Evolutionary conservation across 1,139 yeast species (phyloP), one percentile per base, ranked within the genome.

Genomic region (Zygoascus sp.): DNA sequence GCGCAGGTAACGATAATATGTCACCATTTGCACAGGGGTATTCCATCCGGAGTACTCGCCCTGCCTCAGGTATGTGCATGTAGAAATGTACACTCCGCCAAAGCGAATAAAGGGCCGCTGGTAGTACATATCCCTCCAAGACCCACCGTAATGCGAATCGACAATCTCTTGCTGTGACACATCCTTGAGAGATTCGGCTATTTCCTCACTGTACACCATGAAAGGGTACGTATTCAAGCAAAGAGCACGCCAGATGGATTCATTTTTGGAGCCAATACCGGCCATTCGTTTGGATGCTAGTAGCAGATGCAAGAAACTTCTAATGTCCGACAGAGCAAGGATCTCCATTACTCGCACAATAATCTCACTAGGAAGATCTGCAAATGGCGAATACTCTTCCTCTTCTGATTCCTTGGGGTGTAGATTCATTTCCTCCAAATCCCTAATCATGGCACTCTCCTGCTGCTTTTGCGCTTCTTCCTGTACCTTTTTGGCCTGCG

Each of bases 51-150:
- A 75, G 75, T 76, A 74, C 1, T 84, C 80, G 44, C 97, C 95
- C 59, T 86, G 86, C 50, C 95, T 76, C 55, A 85, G 76, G 64
- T 88, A 90, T 53, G 86, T 84, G 46, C 92, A 84, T 10, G 84
- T 86, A 58, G 95, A 81, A 25, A 92, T 85, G 60, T 90, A 92
- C 32, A 89, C 76, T 1, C 98, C 98, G 44, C 79, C 71, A 62
- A 79, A 87, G 58, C 90, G 83, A 19, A 90, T 58, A 57, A 83
- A 83, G 0, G 97, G 96, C 30, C 86, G 64, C 38, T 73, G 65
- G 17, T 61, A 52, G 42, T 68, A 70, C 72, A 70, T 66, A 16
- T 49, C 49, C 27, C 65, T 58, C 73, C 73, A 72, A 25, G 64
- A 58, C 21, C 57, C 58, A 36, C 61, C 48, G 50, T 56, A 62